Base-by-base conservation (phyloP, 164 flowering plant species). In the Piper betle region DNA sequence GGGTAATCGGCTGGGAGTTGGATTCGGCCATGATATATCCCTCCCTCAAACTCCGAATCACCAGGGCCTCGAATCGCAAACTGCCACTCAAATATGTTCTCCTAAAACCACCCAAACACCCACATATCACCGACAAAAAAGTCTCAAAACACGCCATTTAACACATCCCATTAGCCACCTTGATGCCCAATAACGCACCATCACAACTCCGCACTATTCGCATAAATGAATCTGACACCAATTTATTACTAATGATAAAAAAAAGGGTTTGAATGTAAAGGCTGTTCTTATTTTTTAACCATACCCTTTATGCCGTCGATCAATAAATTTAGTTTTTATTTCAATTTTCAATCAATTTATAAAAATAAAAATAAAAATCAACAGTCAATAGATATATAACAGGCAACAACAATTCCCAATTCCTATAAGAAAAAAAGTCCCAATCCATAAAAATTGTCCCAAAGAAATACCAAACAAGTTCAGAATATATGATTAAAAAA, bases 41-140 rank as follows among this genome's bases (percentile, higher is more conserved):
- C 99, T 62, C 99, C 99, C 66, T 88, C 99, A 68, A 93, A 93
- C 65, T 93, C 99, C 13, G 85, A 73, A 62, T 90, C 97, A 42
- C 77, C 6, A 3, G 99, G 96, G 11, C 99, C 97, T 67, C 86
- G 75, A 48, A 93, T 84, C 19, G 99, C 97, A 73, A 93, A 93
- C 68, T 93, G 97, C 97, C 99, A 93, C 60, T 93, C 99, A 71
- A 93, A 93, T 70, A 93, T 93, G 66, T 93, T 93, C 70, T 93
- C 98, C 98, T 90, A 81, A 58, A 58, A 4, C 39, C 60, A 39
- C 40, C 3, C 9, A 12, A 46, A 6, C 50, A 46, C 10, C 50
- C 10, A 2, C 50, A 46, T 10, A 46, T 46, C 50, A 42, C 7
- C 46, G 11, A 6, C 46, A 42, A 42, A 42, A 42, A 42, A 42